phyloP scores from a whole-genome alignment of 2,329 filamentous ascomycete species.

The Hypoxylon sp. region DNA sequence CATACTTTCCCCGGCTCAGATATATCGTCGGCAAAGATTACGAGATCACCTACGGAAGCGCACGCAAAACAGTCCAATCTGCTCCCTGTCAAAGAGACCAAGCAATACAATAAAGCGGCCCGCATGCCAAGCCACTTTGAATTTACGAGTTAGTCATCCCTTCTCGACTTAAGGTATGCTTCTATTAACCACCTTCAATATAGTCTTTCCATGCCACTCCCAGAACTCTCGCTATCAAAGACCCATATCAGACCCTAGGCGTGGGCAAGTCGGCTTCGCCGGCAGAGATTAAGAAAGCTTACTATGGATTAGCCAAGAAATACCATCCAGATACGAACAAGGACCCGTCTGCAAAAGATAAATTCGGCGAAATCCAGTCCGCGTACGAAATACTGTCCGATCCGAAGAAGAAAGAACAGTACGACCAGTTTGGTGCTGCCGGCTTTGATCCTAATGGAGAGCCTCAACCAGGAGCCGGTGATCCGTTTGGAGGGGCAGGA shows the following conservation, averaged over 20 bases:
- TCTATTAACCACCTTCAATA: constrained; percentile 34
- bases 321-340: constrained; percentile 99
- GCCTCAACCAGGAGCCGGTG: constrained; percentile 65
- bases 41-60: constrained; percentile 57
- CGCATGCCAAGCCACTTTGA: constrained; percentile 23
- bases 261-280: constrained; percentile 85
- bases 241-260: constrained; percentile 90
- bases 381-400: constrained; percentile 96
- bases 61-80: constrained; percentile 45
- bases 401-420: constrained; percentile 91
- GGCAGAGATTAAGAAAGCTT: constrained; percentile 96
- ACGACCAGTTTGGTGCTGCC: constrained; percentile 88
- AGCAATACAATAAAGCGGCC: constrained; percentile 29
- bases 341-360: constrained; percentile 91
- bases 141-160: constrained; percentile 43
- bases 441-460: constrained; percentile 85
- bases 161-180: constrained; percentile 1
- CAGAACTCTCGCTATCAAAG: constrained; percentile 67
- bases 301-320: constrained; percentile 97
- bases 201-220: constrained; percentile 73
- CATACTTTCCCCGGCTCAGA: constrained; percentile 60
- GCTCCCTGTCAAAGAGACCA: constrained; percentile 44
- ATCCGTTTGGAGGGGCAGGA: constrained; percentile 73
- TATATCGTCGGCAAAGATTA: constrained; percentile 57
- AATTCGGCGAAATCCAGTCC: constrained; percentile 91